A percentile compares a stretch with the other conserved stretches of the same genome.
Evolutionary conservation across 495 filamentous ascomycete species (phyloP).

Genomic region (Trichoderma asperelloides): DNA sequence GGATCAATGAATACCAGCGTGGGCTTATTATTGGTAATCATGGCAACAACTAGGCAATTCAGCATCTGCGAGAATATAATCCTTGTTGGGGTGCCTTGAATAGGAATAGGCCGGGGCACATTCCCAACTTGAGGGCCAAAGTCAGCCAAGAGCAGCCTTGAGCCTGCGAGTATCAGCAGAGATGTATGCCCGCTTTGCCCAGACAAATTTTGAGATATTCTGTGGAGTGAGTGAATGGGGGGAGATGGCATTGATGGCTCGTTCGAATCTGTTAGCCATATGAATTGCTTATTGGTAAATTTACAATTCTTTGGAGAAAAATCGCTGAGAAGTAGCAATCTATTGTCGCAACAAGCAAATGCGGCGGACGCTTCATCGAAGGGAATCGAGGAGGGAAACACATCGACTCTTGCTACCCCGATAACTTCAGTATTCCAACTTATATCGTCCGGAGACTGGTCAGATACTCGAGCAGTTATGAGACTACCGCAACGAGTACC

Average conservation of each 20-base stretch:
- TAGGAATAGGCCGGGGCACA: constrained; percentile 41
- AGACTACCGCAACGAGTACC: constrained; percentile 39
- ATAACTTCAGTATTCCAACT: constrained; percentile 19
- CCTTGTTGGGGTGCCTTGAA: constrained; percentile 42
- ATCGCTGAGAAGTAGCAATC: constrained; percentile 15
- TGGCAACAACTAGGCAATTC: constrained; percentile 43
- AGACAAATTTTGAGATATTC: constrained; percentile 18
- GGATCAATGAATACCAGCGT: constrained; percentile 40
- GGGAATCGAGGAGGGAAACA: constrained; percentile 12
- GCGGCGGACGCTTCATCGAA: constrained; percentile 12
- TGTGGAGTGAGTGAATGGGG: constrained; percentile 24
- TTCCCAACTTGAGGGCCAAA: constrained; percentile 36
- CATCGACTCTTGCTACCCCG: constrained; percentile 17
- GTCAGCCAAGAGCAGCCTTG: constrained; percentile 41
- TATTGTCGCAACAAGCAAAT: constrained; percentile 23
- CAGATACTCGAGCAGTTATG: constrained; percentile 20
- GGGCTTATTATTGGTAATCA: constrained; percentile 26
- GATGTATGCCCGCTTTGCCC: constrained; percentile 18
- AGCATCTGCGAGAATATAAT: constrained; percentile 45
- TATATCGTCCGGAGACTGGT: neutral
- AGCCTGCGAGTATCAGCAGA: constrained; percentile 32
- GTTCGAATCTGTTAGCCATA: constrained; percentile 34
- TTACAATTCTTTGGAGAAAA: neutral
- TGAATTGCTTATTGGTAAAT: constrained; percentile 17
- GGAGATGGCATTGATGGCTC: constrained; percentile 20